These are phyloP conservation scores for Luzula sylvatica DNA, from an alignment of 176 grass and related monocot genomes.

Conservation along the genomic window DNA sequence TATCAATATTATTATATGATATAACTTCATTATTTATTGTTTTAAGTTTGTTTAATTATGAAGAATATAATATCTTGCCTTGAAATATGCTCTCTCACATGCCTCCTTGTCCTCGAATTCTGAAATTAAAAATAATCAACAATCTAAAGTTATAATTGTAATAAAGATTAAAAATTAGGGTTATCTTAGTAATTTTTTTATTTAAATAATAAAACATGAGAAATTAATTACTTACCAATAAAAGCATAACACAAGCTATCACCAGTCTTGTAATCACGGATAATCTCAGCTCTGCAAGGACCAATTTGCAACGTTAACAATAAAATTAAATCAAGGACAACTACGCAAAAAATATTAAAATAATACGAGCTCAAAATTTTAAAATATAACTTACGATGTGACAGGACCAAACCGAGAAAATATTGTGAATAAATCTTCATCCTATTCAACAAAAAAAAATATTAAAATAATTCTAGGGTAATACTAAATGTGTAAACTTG, in stretches of 20 bases:
- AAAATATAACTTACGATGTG: slow-evolving; percentile 58
- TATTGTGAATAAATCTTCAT: slow-evolving; percentile 94
- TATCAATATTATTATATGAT: no score
- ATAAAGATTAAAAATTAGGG: neutral
- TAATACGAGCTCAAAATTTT: no score
- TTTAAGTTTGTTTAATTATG: neutral
- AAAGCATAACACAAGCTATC: slow-evolving; percentile 98
- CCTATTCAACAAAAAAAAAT: slow-evolving; percentile 29
- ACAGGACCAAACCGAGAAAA: slow-evolving; percentile 94
- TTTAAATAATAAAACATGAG: slow-evolving; percentile 8
- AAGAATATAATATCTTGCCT: slow-evolving; percentile 34
- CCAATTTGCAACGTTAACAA: neutral
- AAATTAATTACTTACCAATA: slow-evolving; percentile 41
- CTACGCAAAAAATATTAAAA: slow-evolving; percentile 12
- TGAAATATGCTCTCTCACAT: slow-evolving; percentile 86
- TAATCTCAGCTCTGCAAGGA: slow-evolving; percentile 74
- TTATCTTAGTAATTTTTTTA: no score
- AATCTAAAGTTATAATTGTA: neutral
- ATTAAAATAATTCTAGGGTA: neutral
- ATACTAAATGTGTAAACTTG: neutral
- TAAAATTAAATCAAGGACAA: slow-evolving; percentile 13
- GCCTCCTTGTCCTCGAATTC: slow-evolving; percentile 76
- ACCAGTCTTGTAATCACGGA: slow-evolving; percentile 83
- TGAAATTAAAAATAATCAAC: slow-evolving; percentile 23
- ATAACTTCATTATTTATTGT: neutral